A percentile compares a stretch with the other conserved stretches of the same genome.
Conservation (phyloP, 345 rosid species). For the Trapa incisa region DNA sequence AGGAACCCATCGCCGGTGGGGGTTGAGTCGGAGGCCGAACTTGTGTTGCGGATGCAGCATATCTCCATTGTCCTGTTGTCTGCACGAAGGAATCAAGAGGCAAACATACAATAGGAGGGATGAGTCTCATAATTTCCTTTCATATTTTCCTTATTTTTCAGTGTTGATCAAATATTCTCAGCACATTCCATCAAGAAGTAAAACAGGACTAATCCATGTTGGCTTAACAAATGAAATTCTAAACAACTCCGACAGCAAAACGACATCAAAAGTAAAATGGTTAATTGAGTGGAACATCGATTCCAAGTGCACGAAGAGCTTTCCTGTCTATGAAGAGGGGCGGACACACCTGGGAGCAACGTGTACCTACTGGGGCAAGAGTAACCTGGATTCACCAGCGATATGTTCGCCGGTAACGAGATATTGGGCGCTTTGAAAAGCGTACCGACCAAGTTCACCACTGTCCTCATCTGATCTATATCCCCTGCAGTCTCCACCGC, state of each 20-base stretch:
- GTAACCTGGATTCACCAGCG: constrained; percentile 30
- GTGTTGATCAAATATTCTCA: too few species aligned
- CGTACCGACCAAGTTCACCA: constrained; percentile 31
- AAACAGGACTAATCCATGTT: too few species aligned
- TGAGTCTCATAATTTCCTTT: too few species aligned
- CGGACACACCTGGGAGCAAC: not conserved
- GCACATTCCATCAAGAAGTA: too few species aligned
- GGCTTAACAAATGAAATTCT: too few species aligned
- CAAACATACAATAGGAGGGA: not conserved
- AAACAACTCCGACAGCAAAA: too few species aligned
- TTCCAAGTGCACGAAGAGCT: too few species aligned
- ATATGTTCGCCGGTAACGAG: constrained; percentile 31
- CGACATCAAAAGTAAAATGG: too few species aligned
- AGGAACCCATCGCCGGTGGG: constrained; percentile 9
- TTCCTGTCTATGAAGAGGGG: too few species aligned
- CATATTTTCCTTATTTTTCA: too few species aligned
- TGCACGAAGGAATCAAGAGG: constrained; percentile 4
- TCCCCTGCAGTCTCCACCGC: constrained; percentile 45
- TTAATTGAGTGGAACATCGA: too few species aligned
- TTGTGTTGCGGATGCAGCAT: constrained; percentile 25
- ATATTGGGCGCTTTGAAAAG: constrained; percentile 16
- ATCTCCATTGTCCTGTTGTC: constrained; percentile 13
- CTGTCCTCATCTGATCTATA: constrained; percentile 13
- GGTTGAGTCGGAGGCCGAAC: constrained; percentile 3
- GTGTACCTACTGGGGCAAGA: constrained; percentile 20